phyloP scores from a whole-genome alignment of 1,284 basidiomycete species.

The Naganishia albida region DNA sequence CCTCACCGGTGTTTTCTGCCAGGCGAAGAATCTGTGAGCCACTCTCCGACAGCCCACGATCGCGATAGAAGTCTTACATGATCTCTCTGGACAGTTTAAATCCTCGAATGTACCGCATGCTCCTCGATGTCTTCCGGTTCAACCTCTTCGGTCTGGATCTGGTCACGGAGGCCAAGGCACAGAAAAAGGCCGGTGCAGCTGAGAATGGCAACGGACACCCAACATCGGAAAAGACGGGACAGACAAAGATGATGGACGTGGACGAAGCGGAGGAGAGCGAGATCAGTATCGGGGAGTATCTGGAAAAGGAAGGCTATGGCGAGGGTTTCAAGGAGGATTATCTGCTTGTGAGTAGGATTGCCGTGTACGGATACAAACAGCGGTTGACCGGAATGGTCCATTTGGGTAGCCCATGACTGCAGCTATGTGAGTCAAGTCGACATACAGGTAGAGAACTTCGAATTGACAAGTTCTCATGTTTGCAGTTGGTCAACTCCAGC shows the following conservation, averaged over 20 bases:
- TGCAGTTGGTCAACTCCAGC: slow-evolving; percentile 71
- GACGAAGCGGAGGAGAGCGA: slow-evolving; percentile 45
- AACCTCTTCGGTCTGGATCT: slow-evolving; percentile 64
- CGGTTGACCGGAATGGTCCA: too few species aligned
- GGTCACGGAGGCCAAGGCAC: slow-evolving; percentile 36
- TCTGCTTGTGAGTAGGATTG: slow-evolving; percentile 63
- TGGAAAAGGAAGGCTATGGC: slow-evolving; percentile 68
- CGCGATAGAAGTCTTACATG: background rate
- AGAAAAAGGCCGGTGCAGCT: slow-evolving; percentile 29
- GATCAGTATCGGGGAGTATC: slow-evolving; percentile 69
- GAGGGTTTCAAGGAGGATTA: slow-evolving; percentile 73
- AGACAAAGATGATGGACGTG: slow-evolving; percentile 49
- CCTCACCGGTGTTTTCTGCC: slow-evolving; percentile 66
- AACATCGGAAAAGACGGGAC: slow-evolving; percentile 29
- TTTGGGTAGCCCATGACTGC: slow-evolving; percentile 70
- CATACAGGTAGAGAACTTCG: background rate
- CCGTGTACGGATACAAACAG: background rate
- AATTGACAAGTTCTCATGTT: background rate
- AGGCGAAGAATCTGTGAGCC: slow-evolving; percentile 59
- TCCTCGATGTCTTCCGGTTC: slow-evolving; percentile 77
- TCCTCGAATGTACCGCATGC: slow-evolving; percentile 69
- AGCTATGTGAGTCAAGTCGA: slow-evolving; percentile 56
- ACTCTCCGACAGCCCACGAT: background rate
- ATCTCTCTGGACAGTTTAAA: slow-evolving; percentile 56
- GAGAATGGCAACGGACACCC: slow-evolving; percentile 20